These are phyloP conservation scores for Suillus occidentalis DNA, from an alignment of 768 basidiomycete genomes.

Conservation along the genomic window DNA sequence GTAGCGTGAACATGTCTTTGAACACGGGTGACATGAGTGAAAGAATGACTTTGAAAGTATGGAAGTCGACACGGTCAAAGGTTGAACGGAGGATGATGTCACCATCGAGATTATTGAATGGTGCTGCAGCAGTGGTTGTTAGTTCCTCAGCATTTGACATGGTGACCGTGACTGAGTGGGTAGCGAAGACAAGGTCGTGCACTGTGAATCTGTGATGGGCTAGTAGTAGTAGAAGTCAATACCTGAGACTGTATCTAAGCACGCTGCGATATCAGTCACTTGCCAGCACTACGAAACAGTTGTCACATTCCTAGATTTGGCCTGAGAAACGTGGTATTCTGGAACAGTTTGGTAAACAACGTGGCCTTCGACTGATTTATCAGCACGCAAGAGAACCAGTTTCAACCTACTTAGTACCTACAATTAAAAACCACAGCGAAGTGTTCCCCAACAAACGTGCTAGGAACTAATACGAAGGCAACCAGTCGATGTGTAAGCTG, in stretches of 20 bases:
- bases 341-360: not conserved
- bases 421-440: conserved; percentile 29
- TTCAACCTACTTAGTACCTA: conserved; percentile 6
- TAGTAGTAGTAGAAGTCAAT: not conserved
- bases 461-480: conserved; percentile 30
- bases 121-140: conserved; percentile 9
- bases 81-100: conserved; percentile 37
- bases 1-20: conserved; percentile 45
- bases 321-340: not conserved
- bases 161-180: too few species aligned
- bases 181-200: too few species aligned
- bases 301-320: not conserved
- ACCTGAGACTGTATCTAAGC: not conserved
- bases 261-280: not conserved
- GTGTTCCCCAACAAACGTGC: conserved; percentile 32
- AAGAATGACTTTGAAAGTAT: conserved; percentile 36
- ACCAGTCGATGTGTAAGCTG: conserved; percentile 16
- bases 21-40: conserved; percentile 44
- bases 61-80: conserved; percentile 35
- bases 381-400: conserved; percentile 11
- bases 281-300: not conserved
- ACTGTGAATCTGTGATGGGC: too few species aligned
- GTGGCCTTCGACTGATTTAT: too few species aligned
- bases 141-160: not conserved
- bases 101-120: conserved; percentile 33